Evolutionary conservation across 495 filamentous ascomycete species (phyloP).

Genomic region (Aspergillus panamensis): DNA sequence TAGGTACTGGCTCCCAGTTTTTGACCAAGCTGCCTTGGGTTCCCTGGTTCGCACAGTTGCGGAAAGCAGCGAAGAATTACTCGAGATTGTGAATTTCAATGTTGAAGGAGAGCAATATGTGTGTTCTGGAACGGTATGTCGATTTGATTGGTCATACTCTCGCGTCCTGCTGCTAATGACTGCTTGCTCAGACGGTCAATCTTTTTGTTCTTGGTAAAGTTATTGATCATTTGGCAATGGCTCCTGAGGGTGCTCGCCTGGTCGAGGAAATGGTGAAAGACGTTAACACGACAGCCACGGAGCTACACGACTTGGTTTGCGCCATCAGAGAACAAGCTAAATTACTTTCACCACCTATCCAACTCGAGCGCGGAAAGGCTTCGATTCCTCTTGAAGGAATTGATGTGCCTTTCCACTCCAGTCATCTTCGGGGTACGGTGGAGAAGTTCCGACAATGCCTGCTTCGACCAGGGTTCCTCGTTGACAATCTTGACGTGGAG

Average conservation of each 20-base stretch:
- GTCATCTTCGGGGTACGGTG: slow-evolving; percentile 29
- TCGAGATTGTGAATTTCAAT: slow-evolving; percentile 46
- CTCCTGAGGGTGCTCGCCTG: not conserved
- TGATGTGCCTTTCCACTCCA: slow-evolving; percentile 44
- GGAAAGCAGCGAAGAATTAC: slow-evolving; percentile 20
- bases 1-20: slow-evolving; percentile 9
- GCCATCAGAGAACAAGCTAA: slow-evolving; percentile 4
- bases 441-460: slow-evolving; percentile 30
- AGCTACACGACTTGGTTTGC: slow-evolving; percentile 5
- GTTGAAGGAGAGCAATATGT: slow-evolving; percentile 40
- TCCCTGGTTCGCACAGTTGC: slow-evolving; percentile 25
- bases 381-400: slow-evolving; percentile 41
- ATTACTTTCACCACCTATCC: slow-evolving; percentile 19
- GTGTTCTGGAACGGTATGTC: slow-evolving; percentile 37
- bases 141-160: not conserved
- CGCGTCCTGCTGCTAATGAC: not conserved
- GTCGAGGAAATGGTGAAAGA: slow-evolving; percentile 1
- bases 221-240: slow-evolving; percentile 18
- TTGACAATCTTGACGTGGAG: slow-evolving; percentile 24
- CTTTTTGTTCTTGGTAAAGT: slow-evolving; percentile 21
- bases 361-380: slow-evolving; percentile 26
- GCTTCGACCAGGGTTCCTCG: slow-evolving; percentile 27
- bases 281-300: not conserved
- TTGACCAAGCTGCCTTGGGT: slow-evolving; percentile 23
- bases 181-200: slow-evolving; percentile 14